Base-by-base conservation (phyloP, 768 basidiomycete species). In the Suillus spraguei region DNA sequence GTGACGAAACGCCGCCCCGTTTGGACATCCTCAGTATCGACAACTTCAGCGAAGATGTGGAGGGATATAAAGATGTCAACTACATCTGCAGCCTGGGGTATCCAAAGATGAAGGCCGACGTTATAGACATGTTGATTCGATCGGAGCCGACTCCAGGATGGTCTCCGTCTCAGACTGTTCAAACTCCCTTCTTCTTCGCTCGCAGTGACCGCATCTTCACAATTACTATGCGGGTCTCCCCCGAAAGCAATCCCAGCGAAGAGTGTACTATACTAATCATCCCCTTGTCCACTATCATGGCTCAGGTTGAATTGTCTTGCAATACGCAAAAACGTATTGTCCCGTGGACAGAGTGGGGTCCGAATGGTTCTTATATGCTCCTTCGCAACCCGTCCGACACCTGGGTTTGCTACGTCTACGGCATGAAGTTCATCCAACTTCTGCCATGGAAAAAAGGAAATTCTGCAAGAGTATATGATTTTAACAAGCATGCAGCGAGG, bases 401-500 rank as follows among this genome's bases (percentile, higher is more conserved):
- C 16, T 79, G 78, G 78, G 71, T 78, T 24, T 78, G 77, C 53
- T 76, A 73, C 60, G 64, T 74, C 17, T 74, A 78, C 32, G 78
- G 78, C 3, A 72, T 71, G 67, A 78, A 69, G 39, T 78, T 72
- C 32, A 63, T 76, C 20, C 71, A 68, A 42, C 65, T 67, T 50
- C 46, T 72, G 35, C 65, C 65, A 38, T 74, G 75, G 68, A 67
- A 65, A 8, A 24, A 55, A 5, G 66, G 63, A 32, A 66, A 67
- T 0, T 41, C 36, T 5, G 77, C 72, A 11, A 63, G 69, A 7
- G 65, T 72, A 8, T 72, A 76, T 55, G 78, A 79, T 66, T 79
- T 79, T 28, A 76, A 78, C 63, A 70, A 63, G 0, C 67, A 73
- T 49, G 66, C 69, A 0, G 52, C 69, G 11, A 68, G 53, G 53